A percentile compares a stretch with the other conserved stretches of the same genome.
These are phyloP conservation scores for Psidium guajava DNA, from an alignment of 345 rosid genomes.

Conservation along the genomic window DNA sequence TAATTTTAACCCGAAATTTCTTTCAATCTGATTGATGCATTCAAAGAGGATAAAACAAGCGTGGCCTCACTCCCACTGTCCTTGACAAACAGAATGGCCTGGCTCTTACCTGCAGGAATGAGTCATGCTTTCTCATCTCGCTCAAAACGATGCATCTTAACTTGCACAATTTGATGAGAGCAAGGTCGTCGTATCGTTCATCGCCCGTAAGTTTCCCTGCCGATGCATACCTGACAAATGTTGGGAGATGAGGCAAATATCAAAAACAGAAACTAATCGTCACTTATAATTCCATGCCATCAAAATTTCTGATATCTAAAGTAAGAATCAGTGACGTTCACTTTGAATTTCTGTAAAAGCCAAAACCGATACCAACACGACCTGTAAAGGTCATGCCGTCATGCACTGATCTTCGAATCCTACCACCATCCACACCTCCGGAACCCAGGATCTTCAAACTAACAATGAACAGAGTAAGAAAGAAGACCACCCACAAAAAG, in stretches of 20 bases:
- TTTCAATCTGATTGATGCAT: neutral
- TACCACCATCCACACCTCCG: neutral
- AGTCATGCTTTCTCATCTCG: constrained; percentile 66
- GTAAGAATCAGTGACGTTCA: neutral
- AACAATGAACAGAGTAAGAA: neutral
- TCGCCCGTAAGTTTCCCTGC: constrained; percentile 89
- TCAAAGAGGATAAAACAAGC: neutral
- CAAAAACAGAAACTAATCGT: neutral
- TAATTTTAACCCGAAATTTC: neutral
- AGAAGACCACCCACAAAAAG: neutral
- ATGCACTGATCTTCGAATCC: neutral
- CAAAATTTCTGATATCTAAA: neutral
- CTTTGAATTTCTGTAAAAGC: neutral
- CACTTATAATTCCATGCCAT: neutral
- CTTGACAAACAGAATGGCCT: neutral
- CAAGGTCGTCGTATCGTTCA: too few relatives aligned
- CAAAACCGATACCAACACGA: neutral
- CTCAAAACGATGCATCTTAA: constrained; percentile 58
- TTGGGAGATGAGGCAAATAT: neutral
- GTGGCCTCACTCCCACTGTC: neutral
- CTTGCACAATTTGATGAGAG: constrained; percentile 11
- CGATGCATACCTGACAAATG: constrained; percentile 48
- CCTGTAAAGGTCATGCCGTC: neutral
- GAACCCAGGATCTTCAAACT: neutral
- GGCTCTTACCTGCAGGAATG: constrained; percentile 47